Conservation (phyloP, 176 grass and related monocot genomes). For the Ananas comosus region DNA sequence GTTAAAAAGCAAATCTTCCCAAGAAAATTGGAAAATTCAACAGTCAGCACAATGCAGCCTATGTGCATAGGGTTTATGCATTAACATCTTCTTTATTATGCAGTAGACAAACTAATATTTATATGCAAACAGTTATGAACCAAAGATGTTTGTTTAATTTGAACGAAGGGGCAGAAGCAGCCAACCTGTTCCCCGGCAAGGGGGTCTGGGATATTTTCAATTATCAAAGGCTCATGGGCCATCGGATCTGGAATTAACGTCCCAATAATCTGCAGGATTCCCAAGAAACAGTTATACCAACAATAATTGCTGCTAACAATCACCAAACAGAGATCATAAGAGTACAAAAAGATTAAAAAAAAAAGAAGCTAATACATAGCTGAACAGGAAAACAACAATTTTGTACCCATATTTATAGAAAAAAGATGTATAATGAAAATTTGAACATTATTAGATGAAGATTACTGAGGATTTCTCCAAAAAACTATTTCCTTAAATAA, state of each 20-base stretch:
- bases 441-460: too few species aligned
- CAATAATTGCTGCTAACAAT: too few species aligned
- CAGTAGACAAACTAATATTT: too few species aligned
- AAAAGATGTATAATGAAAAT: too few species aligned
- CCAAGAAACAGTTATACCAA: not conserved
- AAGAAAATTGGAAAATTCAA: not conserved
- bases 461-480: not conserved
- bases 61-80: not conserved
- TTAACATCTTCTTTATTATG: too few species aligned
- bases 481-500: too few species aligned
- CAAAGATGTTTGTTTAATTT: not conserved
- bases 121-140: too few species aligned
- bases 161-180: not conserved
- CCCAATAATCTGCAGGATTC: constrained; percentile 42
- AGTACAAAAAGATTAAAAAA: too few species aligned
- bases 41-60: not conserved
- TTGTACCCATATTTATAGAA: too few species aligned
- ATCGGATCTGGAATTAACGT: constrained; percentile 69
- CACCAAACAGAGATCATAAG: too few species aligned
- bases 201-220: constrained; percentile 76
- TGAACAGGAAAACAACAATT: too few species aligned
- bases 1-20: not conserved
- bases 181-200: constrained; percentile 83
- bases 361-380: too few species aligned
- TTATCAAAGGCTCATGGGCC: constrained; percentile 63